Percentiles rank a stretch among this genome's conserved stretches.
Conservation (phyloP, 2,329 filamentous ascomycete genomes). For the Daldinia sp. region DNA sequence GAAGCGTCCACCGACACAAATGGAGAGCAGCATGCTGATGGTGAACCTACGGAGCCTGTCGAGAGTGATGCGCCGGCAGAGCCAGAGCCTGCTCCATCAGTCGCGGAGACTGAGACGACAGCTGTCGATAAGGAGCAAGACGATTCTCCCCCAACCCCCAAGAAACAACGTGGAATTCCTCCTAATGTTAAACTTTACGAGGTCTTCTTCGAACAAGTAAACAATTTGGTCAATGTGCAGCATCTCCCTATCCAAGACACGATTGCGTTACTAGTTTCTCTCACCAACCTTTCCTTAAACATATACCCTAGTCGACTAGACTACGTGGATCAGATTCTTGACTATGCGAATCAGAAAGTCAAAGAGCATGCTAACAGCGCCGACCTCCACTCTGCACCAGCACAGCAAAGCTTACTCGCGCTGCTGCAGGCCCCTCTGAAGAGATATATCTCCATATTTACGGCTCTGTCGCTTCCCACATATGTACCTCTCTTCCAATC, state of each 20-base stretch:
- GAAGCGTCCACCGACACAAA: conserved; percentile 54
- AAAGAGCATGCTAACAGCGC: conserved; percentile 91
- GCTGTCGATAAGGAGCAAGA: conserved; percentile 60
- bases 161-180: conserved; percentile 68
- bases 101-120: conserved; percentile 62
- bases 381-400: conserved; percentile 89
- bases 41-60: conserved; percentile 53
- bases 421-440: conserved; percentile 92
- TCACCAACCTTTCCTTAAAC: conserved; percentile 92
- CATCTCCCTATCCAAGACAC: conserved; percentile 94
- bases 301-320: conserved; percentile 94
- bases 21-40: conserved; percentile 52
- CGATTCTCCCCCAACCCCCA: conserved; percentile 45
- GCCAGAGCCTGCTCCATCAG: conserved; percentile 55
- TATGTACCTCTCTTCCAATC: conserved; percentile 91
- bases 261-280: conserved; percentile 91
- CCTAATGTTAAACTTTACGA: conserved; percentile 91
- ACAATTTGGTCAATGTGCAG: conserved; percentile 91
- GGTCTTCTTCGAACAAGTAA: conserved; percentile 96
- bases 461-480: conserved; percentile 90
- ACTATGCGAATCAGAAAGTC: conserved; percentile 88
- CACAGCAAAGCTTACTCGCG: conserved; percentile 89
- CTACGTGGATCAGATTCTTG: conserved; percentile 93
- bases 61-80: conserved; percentile 50
- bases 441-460: conserved; percentile 93